Base-by-base conservation (phyloP, 306 rosid genomes). In the Vachellia collinsii region DNA sequence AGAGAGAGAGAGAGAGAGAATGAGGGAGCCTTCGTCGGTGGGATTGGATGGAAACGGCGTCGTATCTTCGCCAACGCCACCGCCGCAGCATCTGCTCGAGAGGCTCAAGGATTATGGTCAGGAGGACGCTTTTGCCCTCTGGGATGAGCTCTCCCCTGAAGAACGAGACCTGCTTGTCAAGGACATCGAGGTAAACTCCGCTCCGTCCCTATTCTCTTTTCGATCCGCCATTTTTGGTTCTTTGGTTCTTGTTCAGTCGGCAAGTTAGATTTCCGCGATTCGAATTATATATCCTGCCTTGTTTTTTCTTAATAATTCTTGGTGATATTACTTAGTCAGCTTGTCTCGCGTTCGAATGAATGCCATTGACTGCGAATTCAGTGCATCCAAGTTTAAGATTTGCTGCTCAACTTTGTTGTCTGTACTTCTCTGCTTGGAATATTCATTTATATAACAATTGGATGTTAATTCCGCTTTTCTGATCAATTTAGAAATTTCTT, bases 41-140 rank as follows among this genome's bases (percentile, higher is more conserved):
- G 89, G 76, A 78, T 69, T 81, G 48, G 93, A 89, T 72, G 79
- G 44, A 72, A 89, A 83, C 88, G 83, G 74, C 73, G 80, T 80
- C 48, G 83, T 74, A 22, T 77, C 87, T 10, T 48, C 85, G 17
- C 83, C 82, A 13, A n/a, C 78, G 11, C 70, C 82, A 1, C 92
- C 98, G 6, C 98, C 98, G 0, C 98, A 90, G 82, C 88, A 91
- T 16, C 77, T 96, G 59, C 87, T 96, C 12, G 99, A 96, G 87
- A 81, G 98, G 61, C 93, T 96, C 86, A 96, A 96, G 87, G 99
- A 96, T 73, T 93, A 92, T 72, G 99, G 99, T 73, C 99, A 96
- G 17, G 99, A 96, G 78, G 97, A 96, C 82, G 94, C 90, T 59
- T 91, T 96, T 65, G 84, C 94, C 43, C 97, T 91, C 67, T 96